These are phyloP conservation scores for Rhinocladiella similis DNA, from an alignment of 2,329 filamentous ascomycete genomes.

Conservation along the genomic window DNA sequence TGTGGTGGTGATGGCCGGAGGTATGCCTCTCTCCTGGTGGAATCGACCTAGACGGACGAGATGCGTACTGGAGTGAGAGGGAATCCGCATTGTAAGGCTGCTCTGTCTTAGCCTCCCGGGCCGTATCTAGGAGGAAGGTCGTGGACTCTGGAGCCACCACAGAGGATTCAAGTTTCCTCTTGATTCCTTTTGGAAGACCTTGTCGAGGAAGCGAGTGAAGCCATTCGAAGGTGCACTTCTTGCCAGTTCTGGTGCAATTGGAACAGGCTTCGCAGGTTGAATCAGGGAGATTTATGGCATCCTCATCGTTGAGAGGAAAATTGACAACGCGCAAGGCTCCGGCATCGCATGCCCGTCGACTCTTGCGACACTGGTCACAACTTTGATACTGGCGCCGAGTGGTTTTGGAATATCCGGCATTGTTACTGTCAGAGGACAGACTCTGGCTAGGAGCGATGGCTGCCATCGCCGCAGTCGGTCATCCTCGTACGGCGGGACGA, in stretches of 20 bases:
- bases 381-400: slow-evolving; percentile 43
- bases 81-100: no score
- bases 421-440: neutral
- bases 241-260: slow-evolving; percentile 47
- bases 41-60: neutral
- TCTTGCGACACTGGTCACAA: slow-evolving; percentile 24
- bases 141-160: neutral
- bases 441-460: neutral
- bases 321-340: slow-evolving; percentile 16
- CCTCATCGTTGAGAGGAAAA: slow-evolving; percentile 16
- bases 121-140: no score
- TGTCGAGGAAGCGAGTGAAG: slow-evolving; percentile 33
- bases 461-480: neutral
- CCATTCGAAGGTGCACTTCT: slow-evolving; percentile 48
- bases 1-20: no score
- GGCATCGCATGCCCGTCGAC: slow-evolving; percentile 22
- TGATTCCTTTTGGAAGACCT: slow-evolving; percentile 24
- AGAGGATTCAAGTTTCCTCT: slow-evolving; percentile 20
- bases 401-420: slow-evolving; percentile 19
- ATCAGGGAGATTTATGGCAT: slow-evolving; percentile 13
- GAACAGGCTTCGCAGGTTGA: slow-evolving; percentile 33
- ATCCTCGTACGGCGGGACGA: neutral
- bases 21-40: no score
- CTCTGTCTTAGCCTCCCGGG: no score
- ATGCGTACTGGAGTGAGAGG: neutral